phyloP scores from a whole-genome alignment of 306 rosid genomes.

The Quercus glauca region DNA sequence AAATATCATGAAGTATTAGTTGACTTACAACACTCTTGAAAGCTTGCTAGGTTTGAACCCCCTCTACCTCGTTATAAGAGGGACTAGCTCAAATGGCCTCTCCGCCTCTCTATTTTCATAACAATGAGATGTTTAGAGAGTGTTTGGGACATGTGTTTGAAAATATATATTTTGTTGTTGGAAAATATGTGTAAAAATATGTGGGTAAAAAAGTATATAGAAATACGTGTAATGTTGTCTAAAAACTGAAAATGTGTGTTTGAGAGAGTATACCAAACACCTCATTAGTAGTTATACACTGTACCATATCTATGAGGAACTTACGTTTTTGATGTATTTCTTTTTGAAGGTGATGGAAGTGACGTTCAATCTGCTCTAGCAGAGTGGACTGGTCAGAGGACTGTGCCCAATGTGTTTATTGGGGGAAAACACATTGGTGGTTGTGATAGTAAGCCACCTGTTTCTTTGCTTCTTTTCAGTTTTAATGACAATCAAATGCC shows the following conservation, averaged over 20 bases:
- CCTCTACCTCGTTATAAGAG: no score
- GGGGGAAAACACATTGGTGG: constrained; percentile 64
- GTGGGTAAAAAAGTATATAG: no score
- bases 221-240: no score
- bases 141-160: no score
- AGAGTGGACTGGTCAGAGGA: constrained; percentile 42
- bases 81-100: no score
- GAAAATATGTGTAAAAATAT: no score
- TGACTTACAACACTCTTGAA: no score
- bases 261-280: no score
- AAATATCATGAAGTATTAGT: no score
- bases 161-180: no score
- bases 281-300: not conserved
- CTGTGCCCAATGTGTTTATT: constrained; percentile 80
- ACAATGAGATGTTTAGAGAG: not conserved
- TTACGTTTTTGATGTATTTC: not conserved
- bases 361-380: constrained; percentile 59
- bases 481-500: not conserved
- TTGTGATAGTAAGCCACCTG: constrained; percentile 33
- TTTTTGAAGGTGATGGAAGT: constrained; percentile 54
- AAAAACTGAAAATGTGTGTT: no score
- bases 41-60: no score
- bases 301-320: not conserved
- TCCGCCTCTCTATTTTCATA: not conserved
- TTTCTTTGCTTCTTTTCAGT: not conserved